A percentile compares a stretch with the other conserved stretches of the same genome.
Conservation (phyloP, 2,329 filamentous ascomycete genomes). For the Coniochaeta prunicola region DNA sequence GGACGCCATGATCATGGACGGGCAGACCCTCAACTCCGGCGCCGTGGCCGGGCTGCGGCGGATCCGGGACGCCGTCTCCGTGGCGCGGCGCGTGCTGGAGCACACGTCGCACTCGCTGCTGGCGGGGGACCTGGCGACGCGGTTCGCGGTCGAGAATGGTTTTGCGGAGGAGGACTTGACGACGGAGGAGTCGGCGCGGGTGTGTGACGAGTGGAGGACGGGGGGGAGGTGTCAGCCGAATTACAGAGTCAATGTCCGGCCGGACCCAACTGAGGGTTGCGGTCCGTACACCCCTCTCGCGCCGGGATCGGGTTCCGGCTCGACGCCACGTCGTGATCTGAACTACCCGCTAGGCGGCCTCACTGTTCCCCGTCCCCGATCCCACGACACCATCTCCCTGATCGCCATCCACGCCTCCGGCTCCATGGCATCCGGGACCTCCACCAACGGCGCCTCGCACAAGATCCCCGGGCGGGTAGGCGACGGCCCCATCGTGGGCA, state of each 20-base stretch:
- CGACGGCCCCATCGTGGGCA: slow-evolving; percentile 47
- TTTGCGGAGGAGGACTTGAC: slow-evolving; percentile 36
- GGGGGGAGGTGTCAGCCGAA: slow-evolving; percentile 38
- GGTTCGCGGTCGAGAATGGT: slow-evolving; percentile 45
- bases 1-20: slow-evolving; percentile 53
- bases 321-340: background rate
- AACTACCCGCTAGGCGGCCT: background rate
- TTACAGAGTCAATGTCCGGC: slow-evolving; percentile 38
- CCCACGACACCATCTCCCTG: slow-evolving; percentile 49
- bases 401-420: slow-evolving; percentile 36
- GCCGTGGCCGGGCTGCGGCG: slow-evolving; percentile 44
- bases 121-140: slow-evolving; percentile 43
- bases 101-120: slow-evolving; percentile 44
- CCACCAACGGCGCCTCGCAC: slow-evolving; percentile 46
- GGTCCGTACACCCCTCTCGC: slow-evolving; percentile 37
- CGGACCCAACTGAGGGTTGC: slow-evolving; percentile 33
- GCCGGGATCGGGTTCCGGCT: background rate
- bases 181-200: slow-evolving; percentile 29
- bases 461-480: slow-evolving; percentile 49
- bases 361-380: slow-evolving; percentile 14
- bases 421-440: slow-evolving; percentile 45
- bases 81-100: slow-evolving; percentile 43
- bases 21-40: slow-evolving; percentile 42
- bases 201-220: slow-evolving; percentile 35
- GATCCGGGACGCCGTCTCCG: slow-evolving; percentile 38